Percentiles rank a stretch among this genome's conserved stretches.
phyloP scores from a whole-genome alignment of 2,329 filamentous ascomycete genomes.

The Emmonsiellopsis sp. region DNA sequence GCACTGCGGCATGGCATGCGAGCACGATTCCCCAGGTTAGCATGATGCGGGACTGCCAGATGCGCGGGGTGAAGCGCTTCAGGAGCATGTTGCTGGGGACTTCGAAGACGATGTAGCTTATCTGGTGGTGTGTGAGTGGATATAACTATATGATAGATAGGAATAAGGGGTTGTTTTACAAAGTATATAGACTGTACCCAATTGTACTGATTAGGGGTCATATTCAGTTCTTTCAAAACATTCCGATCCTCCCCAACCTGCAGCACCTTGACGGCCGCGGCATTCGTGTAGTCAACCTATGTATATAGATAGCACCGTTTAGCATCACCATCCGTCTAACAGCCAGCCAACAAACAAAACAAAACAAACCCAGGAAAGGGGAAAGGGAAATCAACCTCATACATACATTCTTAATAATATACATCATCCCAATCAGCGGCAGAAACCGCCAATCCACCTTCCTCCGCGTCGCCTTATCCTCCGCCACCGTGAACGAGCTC shows the following conservation, averaged over 20 bases:
- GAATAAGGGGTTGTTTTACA: constrained; percentile 15
- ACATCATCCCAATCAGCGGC: constrained; percentile 31
- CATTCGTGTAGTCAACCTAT: constrained; percentile 31
- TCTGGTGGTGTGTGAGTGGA: constrained; percentile 13
- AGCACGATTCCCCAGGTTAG: constrained; percentile 30
- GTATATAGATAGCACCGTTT: not conserved
- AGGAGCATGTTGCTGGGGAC: constrained; percentile 31
- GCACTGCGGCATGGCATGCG: constrained; percentile 27
- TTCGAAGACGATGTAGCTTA: constrained; percentile 34
- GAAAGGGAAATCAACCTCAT: not conserved
- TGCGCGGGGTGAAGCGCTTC: constrained; percentile 26
- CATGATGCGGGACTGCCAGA: constrained; percentile 30
- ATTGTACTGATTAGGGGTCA: constrained; percentile 34
- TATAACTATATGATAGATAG: not conserved
- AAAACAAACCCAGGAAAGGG: not conserved
- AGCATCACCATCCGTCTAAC: not conserved
- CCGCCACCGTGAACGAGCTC: constrained; percentile 28
- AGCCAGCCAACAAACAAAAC: constrained; percentile 10
- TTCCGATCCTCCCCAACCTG: constrained; percentile 31
- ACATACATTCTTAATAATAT: constrained; percentile 33
- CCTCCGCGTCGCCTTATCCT: constrained; percentile 30
- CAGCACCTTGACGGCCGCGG: constrained; percentile 33
- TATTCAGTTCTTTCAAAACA: constrained; percentile 29
- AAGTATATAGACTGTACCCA: constrained; percentile 33
- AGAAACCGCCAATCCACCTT: constrained; percentile 33